A percentile compares a stretch with the other conserved stretches of the same genome.
Evolutionary conservation across 2,329 filamentous ascomycete genomes (phyloP).

Genomic region (Onygena corvina): DNA sequence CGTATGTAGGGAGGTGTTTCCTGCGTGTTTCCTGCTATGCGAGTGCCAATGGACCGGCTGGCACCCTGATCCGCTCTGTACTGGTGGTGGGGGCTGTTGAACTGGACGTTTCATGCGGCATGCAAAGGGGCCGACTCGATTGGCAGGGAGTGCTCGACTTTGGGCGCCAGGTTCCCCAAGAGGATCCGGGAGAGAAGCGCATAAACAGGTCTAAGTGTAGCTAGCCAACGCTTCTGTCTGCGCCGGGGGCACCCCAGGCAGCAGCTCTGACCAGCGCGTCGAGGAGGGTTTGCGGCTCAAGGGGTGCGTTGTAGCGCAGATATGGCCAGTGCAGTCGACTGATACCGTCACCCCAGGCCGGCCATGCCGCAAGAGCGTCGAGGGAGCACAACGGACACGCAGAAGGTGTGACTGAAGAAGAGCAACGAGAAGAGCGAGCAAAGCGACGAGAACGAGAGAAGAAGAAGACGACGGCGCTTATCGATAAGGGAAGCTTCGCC

Average conservation of each 20-base stretch:
- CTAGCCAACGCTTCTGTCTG: neutral
- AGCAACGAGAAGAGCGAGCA: too few relatives aligned
- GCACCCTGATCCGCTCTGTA: too few relatives aligned
- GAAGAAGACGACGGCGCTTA: neutral
- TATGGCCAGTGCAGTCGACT: too few relatives aligned
- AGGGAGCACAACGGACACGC: too few relatives aligned
- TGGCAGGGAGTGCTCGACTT: neutral
- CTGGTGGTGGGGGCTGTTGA: too few relatives aligned
- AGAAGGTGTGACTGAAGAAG: too few relatives aligned
- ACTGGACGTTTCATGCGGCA: neutral
- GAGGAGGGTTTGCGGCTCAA: neutral
- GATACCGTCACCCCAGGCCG: too few relatives aligned
- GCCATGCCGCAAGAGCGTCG: too few relatives aligned
- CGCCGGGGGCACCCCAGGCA: neutral
- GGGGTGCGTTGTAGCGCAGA: slow-evolving; percentile 1
- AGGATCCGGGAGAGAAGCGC: neutral
- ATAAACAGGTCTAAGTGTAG: too few relatives aligned
- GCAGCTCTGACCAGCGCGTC: slow-evolving; percentile 1
- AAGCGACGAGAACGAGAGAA: neutral
- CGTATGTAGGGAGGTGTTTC: too few relatives aligned
- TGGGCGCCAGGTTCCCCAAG: neutral
- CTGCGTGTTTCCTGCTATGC: too few relatives aligned
- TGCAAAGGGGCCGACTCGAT: neutral
- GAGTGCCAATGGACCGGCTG: too few relatives aligned
- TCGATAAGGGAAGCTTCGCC: slow-evolving; percentile 4